phyloP scores from a whole-genome alignment of 2,329 filamentous ascomycete species.

The Grosmannia huntii region DNA sequence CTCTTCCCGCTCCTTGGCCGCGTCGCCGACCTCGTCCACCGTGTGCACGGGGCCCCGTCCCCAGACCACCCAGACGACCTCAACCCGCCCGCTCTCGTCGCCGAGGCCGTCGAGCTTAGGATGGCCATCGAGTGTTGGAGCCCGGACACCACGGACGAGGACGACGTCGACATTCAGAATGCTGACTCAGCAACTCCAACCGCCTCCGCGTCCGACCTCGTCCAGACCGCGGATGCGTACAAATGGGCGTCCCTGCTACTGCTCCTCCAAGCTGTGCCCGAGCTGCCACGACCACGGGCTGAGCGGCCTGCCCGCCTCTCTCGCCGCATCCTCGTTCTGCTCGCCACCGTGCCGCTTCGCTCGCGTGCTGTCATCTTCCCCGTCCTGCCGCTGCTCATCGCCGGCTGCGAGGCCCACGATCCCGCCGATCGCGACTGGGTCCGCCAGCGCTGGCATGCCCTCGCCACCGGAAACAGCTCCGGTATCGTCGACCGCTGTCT shows the following conservation, averaged over 20 bases:
- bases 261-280: slow-evolving; percentile 3
- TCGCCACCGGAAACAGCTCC: neutral
- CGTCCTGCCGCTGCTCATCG: slow-evolving; percentile 1
- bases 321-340: neutral
- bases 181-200: neutral
- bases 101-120: slow-evolving; percentile 2
- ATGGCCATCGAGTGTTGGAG: slow-evolving; percentile 1
- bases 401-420: slow-evolving; percentile 2
- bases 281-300: neutral
- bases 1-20: slow-evolving; percentile 3
- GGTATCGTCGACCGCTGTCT: slow-evolving; percentile 6
- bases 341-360: slow-evolving; percentile 1
- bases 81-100: slow-evolving; percentile 1
- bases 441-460: slow-evolving; percentile 1
- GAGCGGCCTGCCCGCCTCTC: neutral
- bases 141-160: neutral
- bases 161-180: neutral
- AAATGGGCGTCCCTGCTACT: slow-evolving; percentile 3
- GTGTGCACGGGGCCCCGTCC: neutral
- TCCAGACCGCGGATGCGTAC: slow-evolving; percentile 4
- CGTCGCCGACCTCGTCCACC: slow-evolving; percentile 3
- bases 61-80: neutral
- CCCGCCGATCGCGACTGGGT: slow-evolving; percentile 1
- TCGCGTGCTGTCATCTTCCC: slow-evolving; percentile 6
- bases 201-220: neutral